A percentile compares a stretch with the other conserved stretches of the same genome.
Conservation (phyloP, 2,329 filamentous ascomycete species). For the Sporothrix brasiliensis region DNA sequence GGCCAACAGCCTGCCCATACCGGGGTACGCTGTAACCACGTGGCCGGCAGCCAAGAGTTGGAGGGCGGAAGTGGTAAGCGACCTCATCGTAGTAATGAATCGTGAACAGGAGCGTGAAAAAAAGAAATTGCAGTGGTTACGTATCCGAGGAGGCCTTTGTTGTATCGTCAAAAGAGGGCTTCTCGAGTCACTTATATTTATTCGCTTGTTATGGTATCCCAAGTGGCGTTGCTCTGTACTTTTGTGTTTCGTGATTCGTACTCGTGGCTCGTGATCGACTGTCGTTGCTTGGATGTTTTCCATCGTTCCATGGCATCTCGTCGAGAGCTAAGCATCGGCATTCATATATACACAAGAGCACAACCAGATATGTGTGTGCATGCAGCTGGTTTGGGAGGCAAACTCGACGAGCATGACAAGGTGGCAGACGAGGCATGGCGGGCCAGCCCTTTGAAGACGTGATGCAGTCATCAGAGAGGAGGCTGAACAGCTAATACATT, state of each 20-base stretch:
- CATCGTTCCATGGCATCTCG: neutral
- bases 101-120: neutral
- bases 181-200: neutral
- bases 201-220: neutral
- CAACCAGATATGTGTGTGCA: neutral
- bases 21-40: conserved; percentile 33
- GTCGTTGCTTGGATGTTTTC: neutral
- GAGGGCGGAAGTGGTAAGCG: neutral
- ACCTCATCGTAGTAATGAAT: conserved; percentile 9
- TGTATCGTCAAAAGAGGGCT: neutral
- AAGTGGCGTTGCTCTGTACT: neutral
- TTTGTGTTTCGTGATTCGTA: neutral
- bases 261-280: neutral
- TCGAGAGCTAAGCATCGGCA: conserved; percentile 4
- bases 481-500: neutral
- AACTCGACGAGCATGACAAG: neutral
- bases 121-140: neutral
- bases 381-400: too few species aligned
- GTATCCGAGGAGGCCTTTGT: neutral
- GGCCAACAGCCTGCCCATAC: conserved; percentile 38
- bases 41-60: neutral
- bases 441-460: neutral
- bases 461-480: neutral
- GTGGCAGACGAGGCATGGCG: conserved; percentile 7
- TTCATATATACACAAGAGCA: conserved; percentile 4